Base-by-base conservation (phyloP, 2,329 filamentous ascomycete species). In the Aspergillus spinulosporus region DNA sequence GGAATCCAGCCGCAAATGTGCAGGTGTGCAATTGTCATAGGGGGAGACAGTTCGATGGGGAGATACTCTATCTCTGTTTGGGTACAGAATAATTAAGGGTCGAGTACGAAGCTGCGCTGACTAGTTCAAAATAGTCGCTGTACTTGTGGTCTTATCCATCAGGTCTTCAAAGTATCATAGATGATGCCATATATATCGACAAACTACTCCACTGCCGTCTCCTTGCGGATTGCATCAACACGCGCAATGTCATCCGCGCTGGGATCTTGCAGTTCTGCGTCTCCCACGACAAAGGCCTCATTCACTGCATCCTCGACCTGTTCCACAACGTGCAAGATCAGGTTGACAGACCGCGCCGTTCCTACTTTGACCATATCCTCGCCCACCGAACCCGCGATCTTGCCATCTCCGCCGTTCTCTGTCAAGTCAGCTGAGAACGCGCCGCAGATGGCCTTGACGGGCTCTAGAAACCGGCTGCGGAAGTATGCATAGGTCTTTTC, bases 401-500 rank as follows among this genome's bases (percentile, higher is more conserved):
- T 62, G 1, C 72, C 72, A 2, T 72, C 68, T n/a, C 72, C 72
- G 37, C 72, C 72, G n/a, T 73, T 71, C 15, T 62, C 47, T 1
- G 59, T 47, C 8, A 72, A 59, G 49, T 75, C 72, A 3, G 57
- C 61, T 49, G 72, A 70, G 36, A 74, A 70, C 2, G 64, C 61
- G 26, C 61, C 67, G 48, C 70, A 72, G 2, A 69, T 51, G 5
- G 65, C 57, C 37, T 69, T 71, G 15, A 77, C 61, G 1, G 70
- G 74, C 5, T 59, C 58, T 0, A 73, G 59, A 31, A 73, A 73
- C 6, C 68, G 61, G 12, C 54, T 62, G 12, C 65, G 69, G 62
- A 76, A 74, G 53, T 62, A 69, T 2, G 62, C 49, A 26, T 70
- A 62, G 0, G 70, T 68, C 56, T 71, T 70, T 21, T 67, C 65